Evolutionary conservation across 2,329 filamentous ascomycete genomes (phyloP).

Genomic region (Cryphonectria naterciae): DNA sequence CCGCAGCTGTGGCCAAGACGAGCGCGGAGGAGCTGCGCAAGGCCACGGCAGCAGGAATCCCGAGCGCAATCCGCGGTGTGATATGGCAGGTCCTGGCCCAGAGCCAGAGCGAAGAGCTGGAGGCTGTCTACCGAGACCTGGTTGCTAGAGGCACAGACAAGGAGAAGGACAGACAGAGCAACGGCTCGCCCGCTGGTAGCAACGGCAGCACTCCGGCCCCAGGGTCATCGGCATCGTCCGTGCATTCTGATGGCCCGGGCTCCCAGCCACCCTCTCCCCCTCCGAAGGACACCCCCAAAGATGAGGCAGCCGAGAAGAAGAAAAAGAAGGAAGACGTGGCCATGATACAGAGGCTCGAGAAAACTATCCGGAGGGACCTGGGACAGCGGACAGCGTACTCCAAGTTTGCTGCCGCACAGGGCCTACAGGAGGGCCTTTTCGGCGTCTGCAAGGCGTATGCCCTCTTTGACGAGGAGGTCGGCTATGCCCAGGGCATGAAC

Average conservation of each 20-base stretch:
- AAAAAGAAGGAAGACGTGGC: conserved; percentile 78
- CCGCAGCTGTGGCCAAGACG: conserved; percentile 82
- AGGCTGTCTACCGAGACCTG: conserved; percentile 83
- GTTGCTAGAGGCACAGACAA: conserved; percentile 80
- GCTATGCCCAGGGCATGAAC: conserved; percentile 98
- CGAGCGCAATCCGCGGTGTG: conserved; percentile 92
- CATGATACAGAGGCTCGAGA: conserved; percentile 81
- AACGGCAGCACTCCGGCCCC: conserved; percentile 65
- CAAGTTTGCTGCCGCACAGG: conserved; percentile 89
- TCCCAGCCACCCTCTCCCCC: conserved; percentile 60
- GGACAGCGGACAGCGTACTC: conserved; percentile 94
- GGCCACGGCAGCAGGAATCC: conserved; percentile 92
- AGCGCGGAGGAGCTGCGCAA: conserved; percentile 88
- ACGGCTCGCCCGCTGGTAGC: conserved; percentile 53
- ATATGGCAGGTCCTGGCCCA: conserved; percentile 98
- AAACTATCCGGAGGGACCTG: conserved; percentile 86
- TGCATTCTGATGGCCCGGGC: conserved; percentile 77
- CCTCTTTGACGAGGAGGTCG: conserved; percentile 89
- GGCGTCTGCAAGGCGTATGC: conserved; percentile 98
- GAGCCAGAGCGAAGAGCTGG: conserved; percentile 90
- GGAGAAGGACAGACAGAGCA: conserved; percentile 67
- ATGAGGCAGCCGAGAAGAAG: conserved; percentile 70
- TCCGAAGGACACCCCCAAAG: conserved; percentile 65
- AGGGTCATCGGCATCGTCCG: conserved; percentile 80
- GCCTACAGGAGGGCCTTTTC: conserved; percentile 90